Evolutionary conservation across 768 basidiomycete genomes (phyloP), one percentile per base, ranked within the genome.

Genomic region (Krasilnikovozyma curviuscula): DNA sequence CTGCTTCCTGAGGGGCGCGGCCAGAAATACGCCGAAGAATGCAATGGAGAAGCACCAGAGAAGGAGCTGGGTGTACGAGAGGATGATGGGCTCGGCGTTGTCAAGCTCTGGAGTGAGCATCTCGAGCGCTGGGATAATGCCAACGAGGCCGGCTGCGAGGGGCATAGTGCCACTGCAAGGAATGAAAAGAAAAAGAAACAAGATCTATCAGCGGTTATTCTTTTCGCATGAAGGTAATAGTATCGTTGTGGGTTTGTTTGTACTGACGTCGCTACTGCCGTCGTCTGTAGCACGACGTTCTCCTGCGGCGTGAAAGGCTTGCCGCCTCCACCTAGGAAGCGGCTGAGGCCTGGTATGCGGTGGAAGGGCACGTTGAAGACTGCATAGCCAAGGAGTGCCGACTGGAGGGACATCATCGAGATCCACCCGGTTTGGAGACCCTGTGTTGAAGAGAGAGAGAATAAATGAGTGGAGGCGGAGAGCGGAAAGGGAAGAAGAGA

Each of bases 21-120:
- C 91, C 34, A 97, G 70, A 63, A 95, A 91, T n/a, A 95, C 89
- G 5, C 83, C 91, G 65, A 95, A 97, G 68, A 88, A 97, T 4
- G 89, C 89, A 24, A 91, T 73, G 6, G 79, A 83, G 53, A 76
- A 78, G 10, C 83, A 88, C 91, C 91, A 97, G 5, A 71, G 74
- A 19, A 88, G 68, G 19, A 83, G 73, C 25, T 75, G 70, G 18
- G 74, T 52, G 77, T 78, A 88, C 7, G 77, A 74, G 33, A 95
- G 68, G 51, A 72, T 67, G 13, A 95, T 72, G 1, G 88, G 79
- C 1, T 73, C 72, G 7, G 33, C 18, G 33, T 34, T 34, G 55
- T 97, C 91, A 46, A 73, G 68, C 38, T 73, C 70, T 56, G 74
- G 69, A 44, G 76, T 73, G n/a, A 97, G 71, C 43, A 89, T 65